These are phyloP conservation scores for Prunus yedoensis DNA, from an alignment of 331 rosid species.

Conservation along the genomic window DNA sequence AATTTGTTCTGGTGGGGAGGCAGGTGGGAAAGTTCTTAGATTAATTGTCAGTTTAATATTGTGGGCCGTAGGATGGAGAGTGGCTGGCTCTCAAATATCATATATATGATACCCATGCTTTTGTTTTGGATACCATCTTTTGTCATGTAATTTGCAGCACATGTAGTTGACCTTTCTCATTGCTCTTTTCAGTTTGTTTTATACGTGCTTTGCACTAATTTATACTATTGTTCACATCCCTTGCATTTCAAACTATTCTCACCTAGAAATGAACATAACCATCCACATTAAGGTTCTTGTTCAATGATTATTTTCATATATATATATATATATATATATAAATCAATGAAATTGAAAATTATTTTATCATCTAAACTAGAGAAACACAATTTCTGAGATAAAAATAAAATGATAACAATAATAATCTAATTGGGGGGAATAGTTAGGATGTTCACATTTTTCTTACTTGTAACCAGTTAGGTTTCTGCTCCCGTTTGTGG, in stretches of 20 bases:
- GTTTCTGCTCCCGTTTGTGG: no score
- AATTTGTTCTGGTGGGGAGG: slow-evolving; percentile 20
- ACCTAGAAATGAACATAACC: no score
- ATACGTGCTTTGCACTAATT: neutral
- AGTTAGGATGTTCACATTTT: no score
- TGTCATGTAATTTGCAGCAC: slow-evolving; percentile 22
- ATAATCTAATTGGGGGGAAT: no score
- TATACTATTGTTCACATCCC: neutral
- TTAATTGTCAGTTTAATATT: neutral
- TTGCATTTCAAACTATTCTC: neutral
- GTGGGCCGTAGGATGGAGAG: slow-evolving; percentile 25
- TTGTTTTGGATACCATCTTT: neutral
- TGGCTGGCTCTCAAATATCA: slow-evolving; percentile 4
- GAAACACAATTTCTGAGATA: no score
- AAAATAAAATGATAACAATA: no score
- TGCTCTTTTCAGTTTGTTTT: neutral
- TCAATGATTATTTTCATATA: no score
- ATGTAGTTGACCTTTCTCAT: slow-evolving; percentile 2
- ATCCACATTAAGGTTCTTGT: no score
- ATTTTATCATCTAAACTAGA: no score
- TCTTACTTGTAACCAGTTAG: no score
- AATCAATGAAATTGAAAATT: no score
- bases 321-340: no score
- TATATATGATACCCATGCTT: neutral
- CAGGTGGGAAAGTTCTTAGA: slow-evolving; percentile 34